These are phyloP conservation scores for Pistacia atlantica DNA, from an alignment of 345 rosid species.

Conservation along the genomic window DNA sequence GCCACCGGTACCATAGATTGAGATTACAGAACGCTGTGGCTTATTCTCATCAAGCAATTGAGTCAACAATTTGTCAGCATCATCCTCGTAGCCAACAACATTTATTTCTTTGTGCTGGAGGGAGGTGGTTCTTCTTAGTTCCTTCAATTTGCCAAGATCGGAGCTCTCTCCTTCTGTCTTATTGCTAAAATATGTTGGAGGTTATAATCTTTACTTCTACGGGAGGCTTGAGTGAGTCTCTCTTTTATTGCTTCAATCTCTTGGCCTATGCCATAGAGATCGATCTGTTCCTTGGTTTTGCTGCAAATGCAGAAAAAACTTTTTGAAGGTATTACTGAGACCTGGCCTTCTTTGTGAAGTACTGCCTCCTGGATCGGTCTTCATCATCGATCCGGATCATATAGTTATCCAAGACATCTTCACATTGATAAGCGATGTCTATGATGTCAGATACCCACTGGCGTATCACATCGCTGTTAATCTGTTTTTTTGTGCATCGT, in stretches of 20 bases:
- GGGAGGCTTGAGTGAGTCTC: slow-evolving; percentile 15
- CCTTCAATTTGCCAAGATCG: neutral
- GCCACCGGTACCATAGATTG: neutral
- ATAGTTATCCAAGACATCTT: no score
- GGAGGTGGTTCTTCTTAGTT: slow-evolving; percentile 26
- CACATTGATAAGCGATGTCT: no score
- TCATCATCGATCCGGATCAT: no score
- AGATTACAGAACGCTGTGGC: neutral
- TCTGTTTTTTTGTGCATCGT: no score
- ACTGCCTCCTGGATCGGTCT: no score
- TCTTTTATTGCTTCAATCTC: slow-evolving; percentile 1
- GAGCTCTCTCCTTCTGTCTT: neutral
- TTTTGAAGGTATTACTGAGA: neutral
- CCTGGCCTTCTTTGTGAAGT: no score
- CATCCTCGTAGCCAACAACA: neutral
- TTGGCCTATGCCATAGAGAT: slow-evolving; percentile 12
- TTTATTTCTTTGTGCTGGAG: neutral
- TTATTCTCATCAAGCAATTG: neutral
- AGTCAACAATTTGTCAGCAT: neutral
- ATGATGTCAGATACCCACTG: no score
- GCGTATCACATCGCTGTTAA: no score
- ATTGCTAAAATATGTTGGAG: slow-evolving; percentile 18
- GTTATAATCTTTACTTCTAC: slow-evolving; percentile 12
- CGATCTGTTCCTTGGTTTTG: neutral
- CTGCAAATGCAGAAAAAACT: neutral